Conservation (phyloP, 768 basidiomycete species). For the Calvatia gigantea region DNA sequence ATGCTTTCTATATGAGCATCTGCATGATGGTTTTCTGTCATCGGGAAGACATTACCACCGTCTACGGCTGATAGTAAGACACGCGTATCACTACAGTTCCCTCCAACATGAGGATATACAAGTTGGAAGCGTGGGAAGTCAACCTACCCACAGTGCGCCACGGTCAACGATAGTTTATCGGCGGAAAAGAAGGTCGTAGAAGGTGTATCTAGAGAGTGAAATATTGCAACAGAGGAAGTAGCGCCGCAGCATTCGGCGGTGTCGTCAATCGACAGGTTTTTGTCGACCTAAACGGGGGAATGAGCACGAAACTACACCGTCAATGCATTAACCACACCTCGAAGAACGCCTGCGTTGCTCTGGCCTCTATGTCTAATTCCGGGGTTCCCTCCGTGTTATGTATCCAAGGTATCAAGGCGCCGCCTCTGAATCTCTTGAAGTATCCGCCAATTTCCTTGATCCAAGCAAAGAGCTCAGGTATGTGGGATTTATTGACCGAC, state of each 20-base stretch:
- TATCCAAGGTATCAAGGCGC: slow-evolving; percentile 71
- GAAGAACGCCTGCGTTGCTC: slow-evolving; percentile 84
- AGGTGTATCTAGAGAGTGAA: slow-evolving; percentile 88
- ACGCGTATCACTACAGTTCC: slow-evolving; percentile 72
- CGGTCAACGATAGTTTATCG: slow-evolving; percentile 69
- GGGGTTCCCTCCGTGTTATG: slow-evolving; percentile 27
- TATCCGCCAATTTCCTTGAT: slow-evolving; percentile 83
- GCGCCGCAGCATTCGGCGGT: slow-evolving; percentile 80
- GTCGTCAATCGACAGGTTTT: slow-evolving; percentile 62
- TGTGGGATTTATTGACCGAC: slow-evolving; percentile 62
- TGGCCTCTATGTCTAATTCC: slow-evolving; percentile 74
- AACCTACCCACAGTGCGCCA: slow-evolving; percentile 90
- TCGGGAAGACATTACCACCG: slow-evolving; percentile 69
- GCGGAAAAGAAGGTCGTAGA: slow-evolving; percentile 82
- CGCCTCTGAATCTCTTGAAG: slow-evolving; percentile 85
- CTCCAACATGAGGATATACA: slow-evolving; percentile 7
- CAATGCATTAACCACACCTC: slow-evolving; percentile 45
- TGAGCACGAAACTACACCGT: background rate
- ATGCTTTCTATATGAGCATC: slow-evolving; percentile 84
- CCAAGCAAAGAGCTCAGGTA: slow-evolving; percentile 76
- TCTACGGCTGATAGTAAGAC: slow-evolving; percentile 77
- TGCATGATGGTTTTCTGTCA: slow-evolving; percentile 97
- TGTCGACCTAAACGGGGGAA: slow-evolving; percentile 60
- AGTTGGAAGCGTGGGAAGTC: background rate
- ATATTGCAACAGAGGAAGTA: slow-evolving; percentile 84